These are phyloP conservation scores for Panaeolus cyanescens DNA, from an alignment of 768 basidiomycete genomes.

Conservation along the genomic window DNA sequence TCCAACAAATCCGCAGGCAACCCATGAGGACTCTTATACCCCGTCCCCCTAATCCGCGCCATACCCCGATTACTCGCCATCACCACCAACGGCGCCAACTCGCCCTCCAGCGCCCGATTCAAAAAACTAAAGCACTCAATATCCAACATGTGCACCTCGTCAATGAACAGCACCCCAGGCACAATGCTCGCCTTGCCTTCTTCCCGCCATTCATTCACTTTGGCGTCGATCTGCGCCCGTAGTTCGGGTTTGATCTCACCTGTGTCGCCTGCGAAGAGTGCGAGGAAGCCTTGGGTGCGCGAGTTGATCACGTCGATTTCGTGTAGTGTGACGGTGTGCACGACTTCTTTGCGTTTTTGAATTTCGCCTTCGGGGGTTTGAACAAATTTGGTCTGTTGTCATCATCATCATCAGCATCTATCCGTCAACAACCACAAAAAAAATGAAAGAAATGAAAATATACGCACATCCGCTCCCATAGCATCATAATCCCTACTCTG, in stretches of 20 bases:
- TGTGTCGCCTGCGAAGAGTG: slow-evolving; percentile 93
- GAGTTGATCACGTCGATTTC: slow-evolving; percentile 99
- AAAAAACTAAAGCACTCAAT: slow-evolving; percentile 99
- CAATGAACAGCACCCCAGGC: slow-evolving; percentile 97
- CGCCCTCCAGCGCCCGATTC: slow-evolving; percentile 93
- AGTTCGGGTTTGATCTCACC: slow-evolving; percentile 99
- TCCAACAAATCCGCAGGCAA: slow-evolving; percentile 94
- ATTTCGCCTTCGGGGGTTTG: slow-evolving; percentile 98
- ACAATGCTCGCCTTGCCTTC: slow-evolving; percentile 98
- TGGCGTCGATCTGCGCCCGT: slow-evolving; percentile 93
- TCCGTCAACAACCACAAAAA: slow-evolving; percentile 7
- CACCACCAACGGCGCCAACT: slow-evolving; percentile 92
- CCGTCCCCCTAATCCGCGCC: slow-evolving; percentile 93
- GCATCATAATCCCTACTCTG: slow-evolving; percentile 97
- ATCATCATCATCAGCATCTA: background rate
- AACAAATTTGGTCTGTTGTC: slow-evolving; percentile 87
- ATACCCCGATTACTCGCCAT: slow-evolving; percentile 98
- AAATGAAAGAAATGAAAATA: slow-evolving; percentile 6
- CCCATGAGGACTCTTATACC: slow-evolving; percentile 92
- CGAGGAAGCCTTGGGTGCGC: slow-evolving; percentile 97
- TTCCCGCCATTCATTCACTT: slow-evolving; percentile 97
- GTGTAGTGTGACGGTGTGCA: slow-evolving; percentile 96
- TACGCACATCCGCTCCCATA: slow-evolving; percentile 95
- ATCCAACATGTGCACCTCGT: slow-evolving; percentile 99
- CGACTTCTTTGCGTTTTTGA: slow-evolving; percentile 96